A percentile compares a stretch with the other conserved stretches of the same genome.
Conservation (phyloP, 1,139 yeast species). For the Diutina siamensis region DNA sequence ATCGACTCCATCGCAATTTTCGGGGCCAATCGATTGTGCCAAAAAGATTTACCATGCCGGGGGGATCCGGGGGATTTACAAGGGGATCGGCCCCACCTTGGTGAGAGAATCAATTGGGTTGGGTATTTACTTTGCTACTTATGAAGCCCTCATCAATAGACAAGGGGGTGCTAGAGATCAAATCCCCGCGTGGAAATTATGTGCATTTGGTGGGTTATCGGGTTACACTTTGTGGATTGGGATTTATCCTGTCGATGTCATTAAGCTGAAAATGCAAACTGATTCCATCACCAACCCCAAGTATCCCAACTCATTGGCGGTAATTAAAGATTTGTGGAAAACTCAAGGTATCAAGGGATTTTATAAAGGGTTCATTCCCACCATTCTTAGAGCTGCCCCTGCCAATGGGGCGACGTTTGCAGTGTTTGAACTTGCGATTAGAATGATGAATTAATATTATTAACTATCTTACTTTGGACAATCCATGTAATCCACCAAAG, state of each 20-base stretch:
- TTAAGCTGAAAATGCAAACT: constrained; percentile 80
- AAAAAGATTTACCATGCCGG: constrained; percentile 40
- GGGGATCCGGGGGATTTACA: constrained; percentile 54
- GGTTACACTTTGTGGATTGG: constrained; percentile 81
- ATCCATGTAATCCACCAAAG: background rate
- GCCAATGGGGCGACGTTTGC: constrained; percentile 95
- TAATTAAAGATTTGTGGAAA: constrained; percentile 39
- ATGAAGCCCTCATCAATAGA: constrained; percentile 68
- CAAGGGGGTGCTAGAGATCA: constrained; percentile 52
- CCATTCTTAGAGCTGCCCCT: constrained; percentile 90
- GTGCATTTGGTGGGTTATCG: constrained; percentile 73
- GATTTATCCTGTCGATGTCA: constrained; percentile 74
- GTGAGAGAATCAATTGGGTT: constrained; percentile 78
- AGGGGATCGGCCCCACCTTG: constrained; percentile 73
- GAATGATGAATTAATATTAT: constrained; percentile 31
- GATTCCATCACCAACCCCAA: constrained; percentile 46
- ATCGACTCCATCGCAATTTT: constrained; percentile 35
- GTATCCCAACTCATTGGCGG: constrained; percentile 42
- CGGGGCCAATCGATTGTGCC: constrained; percentile 77
- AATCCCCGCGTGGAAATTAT: constrained; percentile 77
- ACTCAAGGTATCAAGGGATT: constrained; percentile 63
- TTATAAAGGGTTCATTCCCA: constrained; percentile 81
- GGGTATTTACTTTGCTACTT: constrained; percentile 81
- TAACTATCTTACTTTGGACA: background rate
- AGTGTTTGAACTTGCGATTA: constrained; percentile 80